A percentile compares a stretch with the other conserved stretches of the same genome.
Evolutionary conservation across 2,329 filamentous ascomycete species (phyloP).

Genomic region (Paecilomyces sp.): DNA sequence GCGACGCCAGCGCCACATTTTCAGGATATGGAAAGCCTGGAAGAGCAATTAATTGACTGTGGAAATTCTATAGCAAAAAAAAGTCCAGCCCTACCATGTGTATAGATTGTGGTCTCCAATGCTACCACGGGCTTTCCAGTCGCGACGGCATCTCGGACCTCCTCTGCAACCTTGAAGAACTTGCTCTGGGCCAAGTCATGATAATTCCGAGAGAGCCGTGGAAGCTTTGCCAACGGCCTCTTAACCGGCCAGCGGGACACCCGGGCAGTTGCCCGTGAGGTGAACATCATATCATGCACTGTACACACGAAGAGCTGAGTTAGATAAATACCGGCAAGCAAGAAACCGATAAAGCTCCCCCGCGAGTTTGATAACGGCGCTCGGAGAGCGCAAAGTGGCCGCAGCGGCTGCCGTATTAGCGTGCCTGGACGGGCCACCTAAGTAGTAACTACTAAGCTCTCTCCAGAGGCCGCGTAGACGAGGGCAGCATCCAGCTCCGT

Average conservation of each 20-base stretch:
- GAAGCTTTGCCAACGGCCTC: slow-evolving; percentile 3
- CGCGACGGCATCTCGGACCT: slow-evolving; percentile 70
- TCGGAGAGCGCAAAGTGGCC: slow-evolving; percentile 25
- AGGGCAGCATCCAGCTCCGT: slow-evolving; percentile 7
- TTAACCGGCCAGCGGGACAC: slow-evolving; percentile 11
- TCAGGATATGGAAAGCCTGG: slow-evolving; percentile 63
- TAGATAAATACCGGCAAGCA: slow-evolving; percentile 8
- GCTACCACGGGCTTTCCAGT: slow-evolving; percentile 78
- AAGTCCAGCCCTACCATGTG: slow-evolving; percentile 58
- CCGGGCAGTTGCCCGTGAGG: slow-evolving; percentile 15
- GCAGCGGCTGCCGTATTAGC: slow-evolving; percentile 25
- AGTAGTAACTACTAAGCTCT: slow-evolving; percentile 17
- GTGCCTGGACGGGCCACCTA: slow-evolving; percentile 28
- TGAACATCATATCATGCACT: slow-evolving; percentile 13
- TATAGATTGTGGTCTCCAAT: slow-evolving; percentile 94
- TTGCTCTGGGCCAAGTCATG: slow-evolving; percentile 29
- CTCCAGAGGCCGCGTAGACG: slow-evolving; percentile 2
- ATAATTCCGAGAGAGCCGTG: slow-evolving; percentile 13
- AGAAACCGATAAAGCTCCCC: slow-evolving; percentile 1
- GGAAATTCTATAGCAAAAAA: background rate
- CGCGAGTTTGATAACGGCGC: background rate
- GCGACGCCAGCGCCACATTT: slow-evolving; percentile 67
- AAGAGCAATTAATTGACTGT: slow-evolving; percentile 2
- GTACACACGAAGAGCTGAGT: background rate
- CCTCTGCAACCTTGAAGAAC: slow-evolving; percentile 68